Conservation (phyloP, 176 grass and related monocot species). For the Avena insularis region DNA sequence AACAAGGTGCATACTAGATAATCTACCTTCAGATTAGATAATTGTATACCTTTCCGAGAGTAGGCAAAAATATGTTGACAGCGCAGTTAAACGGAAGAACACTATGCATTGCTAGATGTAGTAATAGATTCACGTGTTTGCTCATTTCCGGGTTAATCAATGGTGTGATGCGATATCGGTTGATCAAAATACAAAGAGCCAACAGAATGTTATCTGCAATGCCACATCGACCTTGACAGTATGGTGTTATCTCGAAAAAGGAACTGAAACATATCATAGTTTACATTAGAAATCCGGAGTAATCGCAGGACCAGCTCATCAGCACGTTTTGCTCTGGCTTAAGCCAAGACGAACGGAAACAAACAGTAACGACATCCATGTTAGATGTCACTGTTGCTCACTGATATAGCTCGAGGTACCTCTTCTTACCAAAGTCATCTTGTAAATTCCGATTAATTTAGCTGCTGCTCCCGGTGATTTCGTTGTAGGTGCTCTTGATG, state of each 20-base stretch:
- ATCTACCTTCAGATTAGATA: not conserved
- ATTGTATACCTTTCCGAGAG: not conserved
- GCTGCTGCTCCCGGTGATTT: conserved; percentile 61
- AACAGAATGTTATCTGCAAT: not conserved
- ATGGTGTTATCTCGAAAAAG: not conserved
- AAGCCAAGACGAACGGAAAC: conserved; percentile 3
- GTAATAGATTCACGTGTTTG: not conserved
- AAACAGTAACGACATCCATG: not conserved
- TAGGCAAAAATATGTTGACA: not conserved
- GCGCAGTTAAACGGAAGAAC: not conserved
- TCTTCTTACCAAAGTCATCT: not conserved
- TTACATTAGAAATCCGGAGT: conserved; percentile 1
- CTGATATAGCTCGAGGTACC: conserved; percentile 21
- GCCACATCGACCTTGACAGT: not conserved
- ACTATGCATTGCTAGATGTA: not conserved
- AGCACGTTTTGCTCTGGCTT: conserved; percentile 12
- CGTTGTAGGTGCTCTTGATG: conserved; percentile 57
- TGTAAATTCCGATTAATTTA: conserved; percentile 34
- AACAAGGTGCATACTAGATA: not conserved
- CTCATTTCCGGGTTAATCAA: not conserved
- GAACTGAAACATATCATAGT: conserved; percentile 34
- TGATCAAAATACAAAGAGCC: conserved; percentile 23
- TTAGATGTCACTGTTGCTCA: not conserved
- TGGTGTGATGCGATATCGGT: not conserved
- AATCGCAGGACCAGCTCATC: not conserved